These are phyloP conservation scores for Tephrocybe sp. DNA, from an alignment of 768 basidiomycete species.

Conservation along the genomic window DNA sequence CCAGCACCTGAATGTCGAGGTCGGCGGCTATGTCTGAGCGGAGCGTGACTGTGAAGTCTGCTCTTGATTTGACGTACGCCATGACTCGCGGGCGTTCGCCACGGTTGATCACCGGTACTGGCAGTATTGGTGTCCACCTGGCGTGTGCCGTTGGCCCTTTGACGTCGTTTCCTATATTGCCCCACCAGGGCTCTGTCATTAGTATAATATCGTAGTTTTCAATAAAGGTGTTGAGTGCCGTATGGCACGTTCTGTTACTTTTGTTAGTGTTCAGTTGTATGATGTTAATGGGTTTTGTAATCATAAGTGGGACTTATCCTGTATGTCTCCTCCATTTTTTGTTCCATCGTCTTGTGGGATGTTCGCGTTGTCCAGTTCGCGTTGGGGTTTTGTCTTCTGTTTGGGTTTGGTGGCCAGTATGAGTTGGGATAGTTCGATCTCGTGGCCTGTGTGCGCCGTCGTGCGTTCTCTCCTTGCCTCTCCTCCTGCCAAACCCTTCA, in stretches of 20 bases:
- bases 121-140: too few species aligned
- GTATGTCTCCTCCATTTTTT: not conserved
- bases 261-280: not conserved
- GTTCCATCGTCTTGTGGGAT: too few species aligned
- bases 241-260: not conserved
- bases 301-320: not conserved
- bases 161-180: not conserved
- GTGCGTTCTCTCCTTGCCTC: too few species aligned
- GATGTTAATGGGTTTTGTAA: not conserved
- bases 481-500: too few species aligned
- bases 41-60: constrained; percentile 22
- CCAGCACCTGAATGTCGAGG: constrained; percentile 22
- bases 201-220: not conserved
- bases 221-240: not conserved
- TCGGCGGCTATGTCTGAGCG: constrained; percentile 21
- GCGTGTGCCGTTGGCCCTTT: too few species aligned
- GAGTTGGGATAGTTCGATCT: too few species aligned
- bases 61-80: constrained; percentile 14
- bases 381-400: not conserved
- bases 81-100: constrained; percentile 17
- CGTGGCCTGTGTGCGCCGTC: too few species aligned
- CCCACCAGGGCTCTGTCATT: not conserved
- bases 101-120: too few species aligned
- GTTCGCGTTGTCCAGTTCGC: too few species aligned
- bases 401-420: too few species aligned